These are phyloP conservation scores for Xylaria intraflava DNA, from an alignment of 495 filamentous ascomycete genomes.

Conservation along the genomic window DNA sequence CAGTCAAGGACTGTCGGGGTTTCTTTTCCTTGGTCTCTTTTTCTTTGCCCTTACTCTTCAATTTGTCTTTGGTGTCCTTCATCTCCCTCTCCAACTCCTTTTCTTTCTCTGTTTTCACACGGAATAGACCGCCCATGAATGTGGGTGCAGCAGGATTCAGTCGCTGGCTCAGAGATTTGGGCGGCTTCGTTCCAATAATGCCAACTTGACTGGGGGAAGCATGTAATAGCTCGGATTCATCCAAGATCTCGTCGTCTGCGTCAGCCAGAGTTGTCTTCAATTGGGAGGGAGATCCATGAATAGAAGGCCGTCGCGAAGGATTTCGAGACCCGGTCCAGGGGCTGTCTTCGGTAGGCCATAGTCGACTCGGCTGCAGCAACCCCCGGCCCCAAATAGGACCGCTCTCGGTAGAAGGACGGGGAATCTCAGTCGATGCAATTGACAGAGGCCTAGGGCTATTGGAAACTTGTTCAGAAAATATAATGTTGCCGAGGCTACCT, in stretches of 20 bases:
- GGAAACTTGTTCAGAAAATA: constrained; percentile 58
- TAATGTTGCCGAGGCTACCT: constrained; percentile 60
- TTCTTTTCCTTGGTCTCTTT: constrained; percentile 34
- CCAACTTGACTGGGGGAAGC: constrained; percentile 40
- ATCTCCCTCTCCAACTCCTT: constrained; percentile 29
- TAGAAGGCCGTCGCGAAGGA: constrained; percentile 40
- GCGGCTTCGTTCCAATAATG: constrained; percentile 43
- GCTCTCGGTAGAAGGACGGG: constrained; percentile 74
- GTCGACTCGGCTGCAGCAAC: constrained; percentile 26
- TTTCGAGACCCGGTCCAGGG: constrained; percentile 38
- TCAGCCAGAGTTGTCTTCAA: constrained; percentile 45
- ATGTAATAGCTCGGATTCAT: constrained; percentile 36
- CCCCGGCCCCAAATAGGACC: constrained; percentile 44
- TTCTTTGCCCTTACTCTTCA: constrained; percentile 24
- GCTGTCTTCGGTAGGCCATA: constrained; percentile 39
- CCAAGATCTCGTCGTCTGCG: constrained; percentile 44
- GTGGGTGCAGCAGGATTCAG: constrained; percentile 48
- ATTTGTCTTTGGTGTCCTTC: constrained; percentile 28
- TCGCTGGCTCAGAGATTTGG: constrained; percentile 36
- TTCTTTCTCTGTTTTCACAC: constrained; percentile 34
- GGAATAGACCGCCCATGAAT: constrained; percentile 44
- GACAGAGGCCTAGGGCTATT: constrained; percentile 71
- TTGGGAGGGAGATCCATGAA: constrained; percentile 44
- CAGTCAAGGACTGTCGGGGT: constrained; percentile 25
- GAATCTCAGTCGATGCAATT: constrained; percentile 72